Evolutionary conservation across 306 rosid genomes (phyloP), one percentile per base, ranked within the genome.

Genomic region (Prunus dulcis): DNA sequence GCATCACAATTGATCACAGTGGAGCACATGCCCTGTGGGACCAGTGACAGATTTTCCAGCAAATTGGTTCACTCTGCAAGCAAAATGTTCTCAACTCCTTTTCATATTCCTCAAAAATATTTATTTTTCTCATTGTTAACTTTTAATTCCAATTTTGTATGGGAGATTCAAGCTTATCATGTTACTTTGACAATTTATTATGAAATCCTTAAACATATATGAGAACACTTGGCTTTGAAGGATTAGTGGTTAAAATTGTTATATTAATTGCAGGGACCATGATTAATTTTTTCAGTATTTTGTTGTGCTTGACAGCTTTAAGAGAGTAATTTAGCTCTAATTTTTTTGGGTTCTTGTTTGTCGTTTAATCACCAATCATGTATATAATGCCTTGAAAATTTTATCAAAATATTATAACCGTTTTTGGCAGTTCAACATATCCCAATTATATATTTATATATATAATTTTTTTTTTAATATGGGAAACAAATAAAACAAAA

Each of bases 1-100:
- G 27, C 34, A 56, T 23, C 25, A 75, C 9, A 8, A 5, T 25
- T 17, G 3, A 49, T 15, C 22, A 8, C 0, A 6, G 30, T 20
- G 64, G 20, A 53, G 34, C 75, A 71, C 75, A 71, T 71, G 52
- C 52, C 34, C 34, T 6, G 75, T 53, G 17, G 32, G 32, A 55
- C 51, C 64, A 20, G 28, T 55, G 15, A 57, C 65, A 20, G 34
- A 38, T 55, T 55, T 32, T 55, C 10, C 57, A 13, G 45, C 65
- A 30, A 50, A n/a, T 27, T 50, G 45, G 20, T 12, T 11, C 75
- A 32, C 22, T 32, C 1, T 51, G 63, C 63, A 51, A 51, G 74
- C 30, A 52, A 52, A 19, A 19, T 32, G 58, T 32, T 1, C 47
- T 28, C 10, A 6, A 12, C 45, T 64, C 49, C 27, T 20, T 8